These are phyloP conservation scores for Hippophae tibetana DNA, from an alignment of 306 rosid genomes.

Conservation along the genomic window DNA sequence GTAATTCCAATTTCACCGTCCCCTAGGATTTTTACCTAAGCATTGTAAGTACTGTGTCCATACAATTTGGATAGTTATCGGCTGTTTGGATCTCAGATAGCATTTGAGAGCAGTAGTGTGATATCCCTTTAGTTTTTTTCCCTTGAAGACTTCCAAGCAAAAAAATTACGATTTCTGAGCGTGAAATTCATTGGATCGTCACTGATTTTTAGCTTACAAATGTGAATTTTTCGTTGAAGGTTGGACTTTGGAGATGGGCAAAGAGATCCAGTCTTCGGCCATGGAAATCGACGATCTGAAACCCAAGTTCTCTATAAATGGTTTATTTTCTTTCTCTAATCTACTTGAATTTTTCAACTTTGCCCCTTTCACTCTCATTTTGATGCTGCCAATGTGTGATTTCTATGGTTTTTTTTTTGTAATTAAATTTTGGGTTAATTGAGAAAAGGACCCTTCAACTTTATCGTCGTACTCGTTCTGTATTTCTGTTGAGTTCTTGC, in stretches of 20 bases:
- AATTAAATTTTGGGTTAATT: background rate
- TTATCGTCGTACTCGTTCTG: background rate
- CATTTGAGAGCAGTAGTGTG: too few species aligned
- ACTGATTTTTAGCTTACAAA: too few species aligned
- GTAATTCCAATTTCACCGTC: too few species aligned
- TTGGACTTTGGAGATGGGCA: constrained; percentile 24
- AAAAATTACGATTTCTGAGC: too few species aligned
- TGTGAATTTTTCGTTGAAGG: too few species aligned
- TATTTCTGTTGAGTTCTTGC: background rate
- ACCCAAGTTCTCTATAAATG: constrained; percentile 73
- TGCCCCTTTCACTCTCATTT: background rate
- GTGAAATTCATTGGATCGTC: too few species aligned
- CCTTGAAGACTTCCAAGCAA: too few species aligned
- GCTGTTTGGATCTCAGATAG: too few species aligned
- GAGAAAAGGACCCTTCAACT: background rate
- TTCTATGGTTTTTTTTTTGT: background rate
- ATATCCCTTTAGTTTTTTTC: too few species aligned
- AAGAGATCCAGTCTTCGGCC: constrained; percentile 42
- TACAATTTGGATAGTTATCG: too few species aligned
- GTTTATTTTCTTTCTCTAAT: constrained; percentile 27
- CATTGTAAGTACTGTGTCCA: too few species aligned
- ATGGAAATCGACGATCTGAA: constrained; percentile 75
- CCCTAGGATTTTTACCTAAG: too few species aligned
- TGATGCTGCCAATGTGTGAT: background rate
- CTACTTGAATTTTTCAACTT: background rate